Base-by-base conservation (phyloP, 306 rosid genomes). In the Rosa chinensis region DNA sequence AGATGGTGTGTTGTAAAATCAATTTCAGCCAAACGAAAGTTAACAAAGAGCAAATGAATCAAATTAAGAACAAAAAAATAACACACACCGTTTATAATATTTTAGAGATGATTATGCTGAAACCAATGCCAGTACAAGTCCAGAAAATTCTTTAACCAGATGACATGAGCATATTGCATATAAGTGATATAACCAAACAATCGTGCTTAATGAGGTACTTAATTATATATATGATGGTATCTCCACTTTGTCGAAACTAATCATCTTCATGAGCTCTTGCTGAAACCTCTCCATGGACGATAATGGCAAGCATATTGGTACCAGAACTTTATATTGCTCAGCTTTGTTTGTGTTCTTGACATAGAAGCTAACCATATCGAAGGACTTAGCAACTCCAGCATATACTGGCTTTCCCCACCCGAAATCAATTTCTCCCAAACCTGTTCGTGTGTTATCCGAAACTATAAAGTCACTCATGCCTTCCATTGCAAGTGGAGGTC, bases 321-420 rank as follows among this genome's bases (percentile, higher is more conserved):
- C 56, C 17, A 81, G 1, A 39, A 70, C 18, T 11, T 89, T 86
- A 9, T 86, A 77, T 52, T 90, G 88, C 2, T 89, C 91, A 28
- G 68, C 62, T 5, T 32, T n/a, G 4, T 78, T 86, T 5, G 10
- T 81, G 32, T 23, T 9, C 0, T 74, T 37, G 0, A 75, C 5
- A 5, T 6, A 45, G 66, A 18, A 89, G 37, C 78, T 79, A 2
- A 40, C 48, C 43, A 12, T 61, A 13, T 71, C 84, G 32, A 40
- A 55, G 0, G 37, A 1, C 1, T 85, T 84, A 5, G 83, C 82
- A 1, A 6, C 47, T 23, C 88, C 89, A 40, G 81, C 88, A 78
- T 66, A 89, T 5, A 79, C n/a, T 0, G 88, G 83, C 39, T 78
- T 79, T 5, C 90, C 92, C 93, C 90, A 89, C 12, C 96, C 93